A percentile compares a stretch with the other conserved stretches of the same genome.
phyloP scores from a whole-genome alignment of 495 filamentous ascomycete genomes.

The Aspergillus ostianus region DNA sequence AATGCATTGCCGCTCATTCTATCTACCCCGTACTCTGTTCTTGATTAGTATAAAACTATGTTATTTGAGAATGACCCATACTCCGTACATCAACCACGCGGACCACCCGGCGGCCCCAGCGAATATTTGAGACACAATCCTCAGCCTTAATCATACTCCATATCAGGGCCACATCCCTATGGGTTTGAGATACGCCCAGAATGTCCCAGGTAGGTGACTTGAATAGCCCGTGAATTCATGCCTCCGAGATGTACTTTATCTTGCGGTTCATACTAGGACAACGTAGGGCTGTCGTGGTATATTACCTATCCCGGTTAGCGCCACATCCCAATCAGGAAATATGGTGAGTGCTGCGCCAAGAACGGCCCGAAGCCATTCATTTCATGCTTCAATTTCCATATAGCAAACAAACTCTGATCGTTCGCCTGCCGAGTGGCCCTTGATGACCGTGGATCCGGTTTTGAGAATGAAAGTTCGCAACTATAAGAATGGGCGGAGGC shows the following conservation, averaged over 20 bases:
- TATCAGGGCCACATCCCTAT: too few species aligned
- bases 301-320: slow-evolving; percentile 28
- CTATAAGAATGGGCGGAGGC: slow-evolving; percentile 14
- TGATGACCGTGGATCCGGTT: not conserved
- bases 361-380: not conserved
- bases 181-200: too few species aligned
- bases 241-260: not conserved
- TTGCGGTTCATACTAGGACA: not conserved
- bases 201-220: too few species aligned
- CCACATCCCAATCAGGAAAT: slow-evolving; percentile 22
- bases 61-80: too few species aligned
- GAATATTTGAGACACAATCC: too few species aligned
- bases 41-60: too few species aligned
- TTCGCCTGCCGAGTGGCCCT: not conserved
- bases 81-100: too few species aligned
- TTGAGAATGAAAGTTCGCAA: slow-evolving; percentile 1
- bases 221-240: not conserved
- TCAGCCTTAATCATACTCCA: too few species aligned
- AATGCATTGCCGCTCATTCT: too few species aligned
- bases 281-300: slow-evolving; percentile 26
- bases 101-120: too few species aligned
- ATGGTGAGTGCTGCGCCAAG: not conserved
- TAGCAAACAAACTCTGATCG: not conserved
- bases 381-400: slow-evolving; percentile 3
- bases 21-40: too few species aligned